Evolutionary conservation across 371 early-diverging fungal species (phyloP).

Genomic region (Actinomortierella wolfii): DNA sequence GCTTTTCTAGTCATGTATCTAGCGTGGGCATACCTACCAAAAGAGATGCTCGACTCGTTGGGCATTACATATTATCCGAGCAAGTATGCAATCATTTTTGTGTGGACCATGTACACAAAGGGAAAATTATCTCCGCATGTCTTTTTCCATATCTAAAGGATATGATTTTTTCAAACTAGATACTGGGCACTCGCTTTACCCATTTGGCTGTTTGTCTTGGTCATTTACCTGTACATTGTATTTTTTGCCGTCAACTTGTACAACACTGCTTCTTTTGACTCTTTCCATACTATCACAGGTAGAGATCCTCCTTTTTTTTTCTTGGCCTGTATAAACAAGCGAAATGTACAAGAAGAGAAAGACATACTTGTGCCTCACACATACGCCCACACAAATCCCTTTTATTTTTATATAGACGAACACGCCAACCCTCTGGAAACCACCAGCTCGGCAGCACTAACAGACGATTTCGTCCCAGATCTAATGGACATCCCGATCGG

Average conservation of each 20-base stretch:
- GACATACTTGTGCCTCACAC: neutral
- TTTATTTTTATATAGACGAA: slow-evolving; percentile 51
- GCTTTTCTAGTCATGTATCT: slow-evolving; percentile 62
- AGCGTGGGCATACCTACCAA: slow-evolving; percentile 85
- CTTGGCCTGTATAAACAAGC: slow-evolving; percentile 1
- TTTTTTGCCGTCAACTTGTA: slow-evolving; percentile 70
- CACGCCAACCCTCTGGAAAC: slow-evolving; percentile 57
- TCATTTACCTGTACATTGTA: slow-evolving; percentile 71
- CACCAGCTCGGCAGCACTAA: slow-evolving; percentile 46
- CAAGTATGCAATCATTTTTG: slow-evolving; percentile 47
- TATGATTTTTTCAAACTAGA: slow-evolving; percentile 35
- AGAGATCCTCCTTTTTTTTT: slow-evolving; percentile 15
- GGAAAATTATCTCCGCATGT: too few species aligned
- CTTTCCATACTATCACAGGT: slow-evolving; percentile 73
- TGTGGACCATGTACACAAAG: too few species aligned
- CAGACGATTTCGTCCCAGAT: slow-evolving; percentile 71
- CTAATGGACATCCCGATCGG: slow-evolving; percentile 76
- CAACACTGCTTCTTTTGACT: slow-evolving; percentile 71
- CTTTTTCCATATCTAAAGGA: too few species aligned
- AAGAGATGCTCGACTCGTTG: slow-evolving; percentile 65
- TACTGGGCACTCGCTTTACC: slow-evolving; percentile 83
- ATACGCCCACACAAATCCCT: neutral
- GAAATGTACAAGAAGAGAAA: slow-evolving; percentile 2
- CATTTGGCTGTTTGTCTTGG: slow-evolving; percentile 70
- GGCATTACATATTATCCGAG: slow-evolving; percentile 84